A percentile compares a stretch with the other conserved stretches of the same genome.
Evolutionary conservation across 2,329 filamentous ascomycete genomes (phyloP).

Genomic region (Penicillium sp.): DNA sequence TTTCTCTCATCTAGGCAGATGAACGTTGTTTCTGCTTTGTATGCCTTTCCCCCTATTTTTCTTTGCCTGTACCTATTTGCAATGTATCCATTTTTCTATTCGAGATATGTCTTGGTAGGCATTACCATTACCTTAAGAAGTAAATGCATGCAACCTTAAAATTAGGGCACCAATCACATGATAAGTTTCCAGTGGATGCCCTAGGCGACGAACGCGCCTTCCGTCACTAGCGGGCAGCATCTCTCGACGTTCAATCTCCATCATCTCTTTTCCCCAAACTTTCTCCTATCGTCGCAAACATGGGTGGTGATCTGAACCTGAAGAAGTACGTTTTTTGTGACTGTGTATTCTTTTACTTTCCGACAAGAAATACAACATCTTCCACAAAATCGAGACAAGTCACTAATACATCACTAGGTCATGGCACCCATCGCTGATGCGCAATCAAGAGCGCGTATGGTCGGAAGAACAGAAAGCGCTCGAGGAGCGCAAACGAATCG

Average conservation of each 20-base stretch:
- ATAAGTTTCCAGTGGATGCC: not conserved
- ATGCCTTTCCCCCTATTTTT: slow-evolving; percentile 8
- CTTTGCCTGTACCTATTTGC: slow-evolving; percentile 20
- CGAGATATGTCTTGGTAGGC: not conserved
- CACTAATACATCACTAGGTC: slow-evolving; percentile 51
- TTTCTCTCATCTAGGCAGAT: slow-evolving; percentile 18
- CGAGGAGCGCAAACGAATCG: slow-evolving; percentile 90
- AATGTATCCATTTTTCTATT: slow-evolving; percentile 11
- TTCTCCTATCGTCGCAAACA: slow-evolving; percentile 50
- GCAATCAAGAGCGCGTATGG: slow-evolving; percentile 89
- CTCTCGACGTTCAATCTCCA: slow-evolving; percentile 3
- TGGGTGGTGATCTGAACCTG: slow-evolving; percentile 93
- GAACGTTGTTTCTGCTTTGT: slow-evolving; percentile 10
- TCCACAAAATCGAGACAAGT: not conserved
- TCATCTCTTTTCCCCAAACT: not conserved
- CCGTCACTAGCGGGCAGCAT: slow-evolving; percentile 5
- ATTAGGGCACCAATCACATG: slow-evolving; percentile 5
- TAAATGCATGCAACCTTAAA: not conserved
- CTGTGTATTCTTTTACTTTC: not conserved
- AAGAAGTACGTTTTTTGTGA: slow-evolving; percentile 63
- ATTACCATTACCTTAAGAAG: not conserved
- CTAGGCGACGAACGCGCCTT: slow-evolving; percentile 2
- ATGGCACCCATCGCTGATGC: slow-evolving; percentile 88
- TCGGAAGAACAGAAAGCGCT: slow-evolving; percentile 89
- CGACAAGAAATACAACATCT: not conserved